phyloP scores from a whole-genome alignment of 768 basidiomycete species.

The Boletus reticulatus region DNA sequence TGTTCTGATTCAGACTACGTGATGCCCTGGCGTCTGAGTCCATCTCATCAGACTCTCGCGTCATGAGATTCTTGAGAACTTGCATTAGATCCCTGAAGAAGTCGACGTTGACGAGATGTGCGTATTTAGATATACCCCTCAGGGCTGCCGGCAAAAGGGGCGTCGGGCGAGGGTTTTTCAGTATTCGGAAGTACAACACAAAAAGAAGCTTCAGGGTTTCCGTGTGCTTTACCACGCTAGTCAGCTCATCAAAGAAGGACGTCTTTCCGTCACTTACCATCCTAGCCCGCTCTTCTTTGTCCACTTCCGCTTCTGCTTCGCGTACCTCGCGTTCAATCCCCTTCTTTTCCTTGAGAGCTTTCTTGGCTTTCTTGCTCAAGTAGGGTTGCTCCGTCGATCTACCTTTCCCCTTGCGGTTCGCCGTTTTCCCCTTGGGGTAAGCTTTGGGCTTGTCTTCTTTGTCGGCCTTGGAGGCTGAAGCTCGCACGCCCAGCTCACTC shows the following conservation, averaged over 20 bases:
- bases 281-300: slow-evolving; percentile 82
- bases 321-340: slow-evolving; percentile 90
- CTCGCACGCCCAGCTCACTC: slow-evolving; percentile 78
- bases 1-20: slow-evolving; percentile 33
- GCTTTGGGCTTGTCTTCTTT: slow-evolving; percentile 42
- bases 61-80: slow-evolving; percentile 77
- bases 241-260: slow-evolving; percentile 12
- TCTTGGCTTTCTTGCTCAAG: slow-evolving; percentile 90
- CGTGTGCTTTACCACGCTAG: slow-evolving; percentile 67
- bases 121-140: slow-evolving; percentile 88
- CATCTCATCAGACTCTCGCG: slow-evolving; percentile 44
- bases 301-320: slow-evolving; percentile 92
- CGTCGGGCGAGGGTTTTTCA: slow-evolving; percentile 81
- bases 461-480: slow-evolving; percentile 68
- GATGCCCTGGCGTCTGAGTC: slow-evolving; percentile 36
- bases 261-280: slow-evolving; percentile 53
- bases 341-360: slow-evolving; percentile 81
- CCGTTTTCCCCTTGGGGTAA: slow-evolving; percentile 36
- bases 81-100: slow-evolving; percentile 95
- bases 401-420: slow-evolving; percentile 46
- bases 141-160: slow-evolving; percentile 83
- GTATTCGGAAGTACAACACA: slow-evolving; percentile 92
- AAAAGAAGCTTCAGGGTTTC: slow-evolving; percentile 98
- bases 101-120: slow-evolving; percentile 96
- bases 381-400: slow-evolving; percentile 65